Conservation (phyloP, 78 protist species). For the Dictyostelium intermedium region DNA sequence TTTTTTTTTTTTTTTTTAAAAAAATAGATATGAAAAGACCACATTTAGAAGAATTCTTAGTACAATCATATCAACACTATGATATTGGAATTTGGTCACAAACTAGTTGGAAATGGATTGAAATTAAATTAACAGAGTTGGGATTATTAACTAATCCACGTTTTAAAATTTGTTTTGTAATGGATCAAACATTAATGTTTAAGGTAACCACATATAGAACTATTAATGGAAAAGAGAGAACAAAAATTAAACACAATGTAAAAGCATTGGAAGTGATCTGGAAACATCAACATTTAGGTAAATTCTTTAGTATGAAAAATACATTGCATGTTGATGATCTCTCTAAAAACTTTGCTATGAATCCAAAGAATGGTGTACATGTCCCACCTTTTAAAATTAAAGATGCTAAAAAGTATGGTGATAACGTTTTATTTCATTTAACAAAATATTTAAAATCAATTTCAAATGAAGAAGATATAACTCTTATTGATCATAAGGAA, state of each 20-base stretch:
- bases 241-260: conserved; percentile 67
- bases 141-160: conserved; percentile 75
- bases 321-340: conserved; percentile 76
- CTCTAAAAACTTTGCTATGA: conserved; percentile 79
- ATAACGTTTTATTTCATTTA: conserved; percentile 30
- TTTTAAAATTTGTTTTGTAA: conserved; percentile 74
- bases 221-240: conserved; percentile 54
- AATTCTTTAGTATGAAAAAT: conserved; percentile 41
- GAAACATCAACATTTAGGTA: conserved; percentile 58
- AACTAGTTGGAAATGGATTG: conserved; percentile 80
- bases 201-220: conserved; percentile 50
- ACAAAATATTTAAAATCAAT: conserved; percentile 44
- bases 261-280: conserved; percentile 74
- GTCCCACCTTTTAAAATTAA: conserved; percentile 69
- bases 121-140: conserved; percentile 73
- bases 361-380: conserved; percentile 79
- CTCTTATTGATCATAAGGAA: conserved; percentile 54
- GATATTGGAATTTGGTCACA: conserved; percentile 85
- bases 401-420: conserved; percentile 13
- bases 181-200: conserved; percentile 81
- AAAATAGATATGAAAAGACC: conserved; percentile 77
- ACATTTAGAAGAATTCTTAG: conserved; percentile 57
- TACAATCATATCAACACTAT: conserved; percentile 39
- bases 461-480: conserved; percentile 42
- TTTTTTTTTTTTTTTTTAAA: not conserved